Base-by-base conservation (phyloP, 805 yeast species). In the Saccharomycopsis selenospora region DNA sequence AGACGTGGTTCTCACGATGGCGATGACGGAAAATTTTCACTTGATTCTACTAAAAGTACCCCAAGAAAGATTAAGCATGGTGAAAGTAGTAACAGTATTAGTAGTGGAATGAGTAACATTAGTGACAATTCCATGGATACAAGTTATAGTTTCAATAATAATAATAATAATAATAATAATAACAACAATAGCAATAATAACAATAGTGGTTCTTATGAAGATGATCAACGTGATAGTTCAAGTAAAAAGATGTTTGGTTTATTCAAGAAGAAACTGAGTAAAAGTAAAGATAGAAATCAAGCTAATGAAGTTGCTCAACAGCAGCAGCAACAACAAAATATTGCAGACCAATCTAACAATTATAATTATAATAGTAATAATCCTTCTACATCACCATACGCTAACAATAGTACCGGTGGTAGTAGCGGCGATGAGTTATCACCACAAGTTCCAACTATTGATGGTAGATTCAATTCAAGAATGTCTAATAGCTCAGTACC, bases 371-470 rank as follows among this genome's bases (percentile, higher is more conserved):
- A 27, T 33, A 20, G 38, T 17, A 10, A 7, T 14, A 14, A 14
- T 20, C 20, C 8, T 20, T 7, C 18, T 20, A 33, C 6, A 17
- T 17, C 20, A 17, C 18, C 18, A 14, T n/a, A n/a, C n/a, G n/a
- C n/a, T n/a, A n/a, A n/a, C n/a, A 27, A 27, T 27, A 27, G 29
- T 11, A 7, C 11, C 11, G 11, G 11, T 27, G 11, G 11, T 11
- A 27, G 11, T 11, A 10, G 10, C 13, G 33, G 13, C 33, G 8
- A 6, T 20, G 38, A 33, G 17, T 14, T 27, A 18, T 22, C 17
- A 24, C 24, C 45, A 10, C 48, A 48, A 33, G 51, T 48, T 22
- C 51, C 51, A 4, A 27, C 45, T n/a, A 33, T 48, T 14, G 51
- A 48, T 41, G 51, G 51, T 5, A 43, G 38, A 20, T 48, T 38